These are phyloP conservation scores for Crucibulum parvulum DNA, from an alignment of 1,284 basidiomycete species.

Conservation along the genomic window DNA sequence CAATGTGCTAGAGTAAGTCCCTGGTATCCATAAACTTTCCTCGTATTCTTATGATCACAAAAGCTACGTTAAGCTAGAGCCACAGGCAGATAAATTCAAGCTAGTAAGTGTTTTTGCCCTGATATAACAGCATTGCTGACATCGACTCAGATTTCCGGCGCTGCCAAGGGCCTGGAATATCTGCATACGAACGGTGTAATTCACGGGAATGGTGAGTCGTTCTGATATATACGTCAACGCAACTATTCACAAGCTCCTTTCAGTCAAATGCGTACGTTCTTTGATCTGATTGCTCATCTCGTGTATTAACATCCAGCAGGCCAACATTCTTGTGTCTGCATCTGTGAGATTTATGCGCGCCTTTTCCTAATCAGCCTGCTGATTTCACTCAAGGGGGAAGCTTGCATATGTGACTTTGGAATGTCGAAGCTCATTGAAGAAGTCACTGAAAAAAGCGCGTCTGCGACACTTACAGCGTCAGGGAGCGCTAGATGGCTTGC, in stretches of 20 bases:
- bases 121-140: not conserved
- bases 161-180: constrained; percentile 59
- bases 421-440: constrained; percentile 66
- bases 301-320: constrained; percentile 34
- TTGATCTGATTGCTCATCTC: constrained; percentile 1
- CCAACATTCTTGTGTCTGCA: constrained; percentile 58
- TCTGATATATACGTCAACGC: not conserved
- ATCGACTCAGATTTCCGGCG: constrained; percentile 49
- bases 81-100: constrained; percentile 42
- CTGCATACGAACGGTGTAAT: constrained; percentile 54
- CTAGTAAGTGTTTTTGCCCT: constrained; percentile 42
- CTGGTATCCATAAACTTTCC: not conserved
- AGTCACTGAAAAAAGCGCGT: constrained; percentile 50
- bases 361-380: not conserved
- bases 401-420: constrained; percentile 66
- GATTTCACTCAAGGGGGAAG: constrained; percentile 44
- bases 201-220: constrained; percentile 60
- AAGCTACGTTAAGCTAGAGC: constrained; percentile 46
- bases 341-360: constrained; percentile 17
- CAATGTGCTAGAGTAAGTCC: constrained; percentile 54
- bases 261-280: constrained; percentile 64
- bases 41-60: not conserved
- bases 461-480: constrained; percentile 48
- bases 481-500: constrained; percentile 62
- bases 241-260: not conserved